Evolutionary conservation across 768 basidiomycete species (phyloP).

Genomic region (Steccherinum ochraceum): DNA sequence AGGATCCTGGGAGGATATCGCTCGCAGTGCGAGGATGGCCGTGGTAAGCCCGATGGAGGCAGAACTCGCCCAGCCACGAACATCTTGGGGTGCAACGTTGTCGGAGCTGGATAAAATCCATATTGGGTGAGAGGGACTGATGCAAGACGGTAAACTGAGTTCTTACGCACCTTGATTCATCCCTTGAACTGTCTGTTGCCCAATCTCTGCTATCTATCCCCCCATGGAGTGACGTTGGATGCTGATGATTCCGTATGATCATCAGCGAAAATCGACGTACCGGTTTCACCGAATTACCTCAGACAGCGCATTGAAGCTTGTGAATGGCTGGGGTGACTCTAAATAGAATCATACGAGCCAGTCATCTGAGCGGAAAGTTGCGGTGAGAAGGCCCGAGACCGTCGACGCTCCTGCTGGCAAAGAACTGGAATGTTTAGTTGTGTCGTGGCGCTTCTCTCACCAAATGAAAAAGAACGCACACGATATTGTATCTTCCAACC

Average conservation of each 20-base stretch:
- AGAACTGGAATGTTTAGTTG: too few species aligned
- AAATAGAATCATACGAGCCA: too few species aligned
- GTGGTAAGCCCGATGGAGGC: neutral
- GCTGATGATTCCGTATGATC: neutral
- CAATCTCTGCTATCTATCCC: too few species aligned
- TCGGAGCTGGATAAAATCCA: neutral
- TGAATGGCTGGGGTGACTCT: too few species aligned
- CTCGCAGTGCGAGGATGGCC: too few species aligned
- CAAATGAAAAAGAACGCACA: too few species aligned
- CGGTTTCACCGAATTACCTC: neutral
- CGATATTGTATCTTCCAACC: too few species aligned
- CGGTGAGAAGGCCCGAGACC: too few species aligned
- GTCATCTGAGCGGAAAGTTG: too few species aligned
- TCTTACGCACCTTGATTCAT: neutral
- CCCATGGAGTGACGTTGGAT: neutral
- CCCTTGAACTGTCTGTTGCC: neutral
- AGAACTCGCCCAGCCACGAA: neutral
- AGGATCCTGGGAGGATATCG: neutral
- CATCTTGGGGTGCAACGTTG: neutral
- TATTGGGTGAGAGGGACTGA: neutral
- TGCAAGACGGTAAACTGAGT: neutral
- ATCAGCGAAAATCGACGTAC: neutral
- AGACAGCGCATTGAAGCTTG: too few species aligned
- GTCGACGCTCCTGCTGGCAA: too few species aligned
- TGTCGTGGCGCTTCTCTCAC: too few species aligned